Conservation (phyloP, 768 basidiomycete genomes). For the Tulasnella sp. region DNA sequence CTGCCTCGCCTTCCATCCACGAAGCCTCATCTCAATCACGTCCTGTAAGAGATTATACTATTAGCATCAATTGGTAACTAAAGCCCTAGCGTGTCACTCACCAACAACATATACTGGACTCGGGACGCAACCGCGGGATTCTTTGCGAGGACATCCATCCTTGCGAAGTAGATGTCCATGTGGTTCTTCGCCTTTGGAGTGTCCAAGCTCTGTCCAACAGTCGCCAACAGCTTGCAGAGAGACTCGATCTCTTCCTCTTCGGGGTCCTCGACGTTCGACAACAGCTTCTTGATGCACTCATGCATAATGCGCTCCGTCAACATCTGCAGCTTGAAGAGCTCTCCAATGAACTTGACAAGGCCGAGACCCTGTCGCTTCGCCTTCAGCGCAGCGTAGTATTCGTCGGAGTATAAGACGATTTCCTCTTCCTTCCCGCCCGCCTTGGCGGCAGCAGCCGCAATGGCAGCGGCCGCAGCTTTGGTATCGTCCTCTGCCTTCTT, state of each 20-base stretch:
- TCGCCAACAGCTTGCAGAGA: conserved; percentile 83
- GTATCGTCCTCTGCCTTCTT: conserved; percentile 67
- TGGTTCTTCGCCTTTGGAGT: conserved; percentile 68
- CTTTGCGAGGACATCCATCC: conserved; percentile 76
- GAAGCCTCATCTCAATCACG: conserved; percentile 75
- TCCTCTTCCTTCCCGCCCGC: conserved; percentile 46
- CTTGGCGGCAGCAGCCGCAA: conserved; percentile 37
- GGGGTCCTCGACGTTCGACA: conserved; percentile 86
- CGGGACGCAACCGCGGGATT: conserved; percentile 68
- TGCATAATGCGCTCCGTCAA: conserved; percentile 97
- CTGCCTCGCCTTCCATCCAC: conserved; percentile 70
- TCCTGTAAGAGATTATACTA: conserved; percentile 43
- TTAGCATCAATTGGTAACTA: background rate
- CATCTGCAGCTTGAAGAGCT: conserved; percentile 98
- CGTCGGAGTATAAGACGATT: conserved; percentile 79
- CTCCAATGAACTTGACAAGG: conserved; percentile 96
- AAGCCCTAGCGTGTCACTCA: conserved; percentile 30
- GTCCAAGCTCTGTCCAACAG: conserved; percentile 78
- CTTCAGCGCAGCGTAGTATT: conserved; percentile 93
- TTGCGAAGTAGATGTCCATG: conserved; percentile 86
- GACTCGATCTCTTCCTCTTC: conserved; percentile 98
- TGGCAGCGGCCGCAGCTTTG: conserved; percentile 55
- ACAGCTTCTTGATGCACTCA: conserved; percentile 92
- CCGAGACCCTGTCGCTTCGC: conserved; percentile 95
- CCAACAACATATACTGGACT: conserved; percentile 94